Evolutionary conservation across 345 rosid species (phyloP).

Genomic region (Gossypium raimondii): DNA sequence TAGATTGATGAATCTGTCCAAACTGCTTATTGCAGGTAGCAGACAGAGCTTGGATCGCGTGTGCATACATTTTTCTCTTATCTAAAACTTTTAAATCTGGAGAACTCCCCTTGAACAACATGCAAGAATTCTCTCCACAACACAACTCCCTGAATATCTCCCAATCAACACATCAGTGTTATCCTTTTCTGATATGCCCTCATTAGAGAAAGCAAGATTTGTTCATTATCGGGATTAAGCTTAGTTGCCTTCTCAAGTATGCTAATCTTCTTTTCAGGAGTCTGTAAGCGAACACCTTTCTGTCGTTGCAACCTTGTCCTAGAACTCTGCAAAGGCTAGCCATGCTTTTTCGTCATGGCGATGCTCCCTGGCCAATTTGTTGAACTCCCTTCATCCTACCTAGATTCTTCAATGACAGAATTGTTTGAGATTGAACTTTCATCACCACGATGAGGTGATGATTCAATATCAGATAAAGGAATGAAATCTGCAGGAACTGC

Average conservation of each 20-base stretch:
- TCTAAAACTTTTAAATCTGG: conserved; percentile 87
- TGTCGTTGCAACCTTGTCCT: conserved; percentile 73
- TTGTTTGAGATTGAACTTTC: conserved; percentile 23
- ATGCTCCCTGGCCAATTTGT: conserved; percentile 66
- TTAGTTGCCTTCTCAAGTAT: conserved; percentile 86
- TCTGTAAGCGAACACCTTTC: conserved; percentile 83
- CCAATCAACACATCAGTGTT: conserved; percentile 60
- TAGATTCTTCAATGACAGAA: conserved; percentile 60
- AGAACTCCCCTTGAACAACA: conserved; percentile 76
- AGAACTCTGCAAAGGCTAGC: conserved; percentile 80
- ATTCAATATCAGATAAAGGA: conserved; percentile 46
- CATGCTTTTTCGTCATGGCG: conserved; percentile 75
- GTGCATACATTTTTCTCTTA: conserved; percentile 78
- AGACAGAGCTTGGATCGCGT: conserved; percentile 84
- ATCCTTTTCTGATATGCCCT: conserved; percentile 82
- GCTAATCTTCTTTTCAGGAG: conserved; percentile 88
- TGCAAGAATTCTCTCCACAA: conserved; percentile 84
- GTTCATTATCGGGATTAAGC: conserved; percentile 85
- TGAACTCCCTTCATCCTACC: conserved; percentile 94
- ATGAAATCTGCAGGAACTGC: conserved; percentile 43
- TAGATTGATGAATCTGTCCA: conserved; percentile 84
- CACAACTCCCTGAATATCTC: conserved; percentile 72
- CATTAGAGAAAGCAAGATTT: conserved; percentile 66
- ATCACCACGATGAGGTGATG: conserved; percentile 30
- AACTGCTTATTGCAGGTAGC: conserved; percentile 72